Percentiles rank a stretch among this genome's conserved stretches.
These are phyloP conservation scores for Scheffersomyces spartinae DNA, from an alignment of 805 yeast species.

Conservation along the genomic window DNA sequence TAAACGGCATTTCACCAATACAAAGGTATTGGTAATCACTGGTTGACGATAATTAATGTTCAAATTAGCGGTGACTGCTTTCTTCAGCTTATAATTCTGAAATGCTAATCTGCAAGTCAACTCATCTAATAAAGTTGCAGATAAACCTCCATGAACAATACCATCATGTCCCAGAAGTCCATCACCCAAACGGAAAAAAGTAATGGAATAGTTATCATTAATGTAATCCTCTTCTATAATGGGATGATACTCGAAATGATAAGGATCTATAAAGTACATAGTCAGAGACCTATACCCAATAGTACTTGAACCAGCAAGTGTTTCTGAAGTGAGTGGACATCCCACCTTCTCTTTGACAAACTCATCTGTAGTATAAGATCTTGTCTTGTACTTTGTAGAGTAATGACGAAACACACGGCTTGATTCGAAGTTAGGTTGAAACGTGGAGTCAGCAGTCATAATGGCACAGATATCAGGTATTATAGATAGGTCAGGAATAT, in stretches of 20 bases:
- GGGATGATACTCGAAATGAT: constrained; percentile 14
- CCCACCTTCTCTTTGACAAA: too few species aligned
- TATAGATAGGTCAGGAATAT: too few species aligned
- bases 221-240: constrained; percentile 7
- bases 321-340: too few species aligned
- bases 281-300: too few species aligned
- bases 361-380: too few species aligned
- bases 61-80: constrained; percentile 33
- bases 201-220: constrained; percentile 19
- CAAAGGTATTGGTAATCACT: constrained; percentile 17
- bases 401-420: too few species aligned
- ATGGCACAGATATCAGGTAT: too few species aligned
- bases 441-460: too few species aligned
- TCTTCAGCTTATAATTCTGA: constrained; percentile 25
- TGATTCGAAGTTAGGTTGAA: too few species aligned
- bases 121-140: constrained; percentile 32
- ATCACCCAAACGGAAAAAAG: constrained; percentile 28
- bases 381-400: too few species aligned
- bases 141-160: constrained; percentile 32
- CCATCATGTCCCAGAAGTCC: constrained; percentile 27
- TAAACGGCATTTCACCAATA: constrained; percentile 23
- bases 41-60: constrained; percentile 29
- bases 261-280: too few species aligned
- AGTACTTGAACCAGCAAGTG: too few species aligned
- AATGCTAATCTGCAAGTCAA: constrained; percentile 31